Evolutionary conservation across 306 rosid genomes (phyloP).

Genomic region (Vigna reflexopilosa): DNA sequence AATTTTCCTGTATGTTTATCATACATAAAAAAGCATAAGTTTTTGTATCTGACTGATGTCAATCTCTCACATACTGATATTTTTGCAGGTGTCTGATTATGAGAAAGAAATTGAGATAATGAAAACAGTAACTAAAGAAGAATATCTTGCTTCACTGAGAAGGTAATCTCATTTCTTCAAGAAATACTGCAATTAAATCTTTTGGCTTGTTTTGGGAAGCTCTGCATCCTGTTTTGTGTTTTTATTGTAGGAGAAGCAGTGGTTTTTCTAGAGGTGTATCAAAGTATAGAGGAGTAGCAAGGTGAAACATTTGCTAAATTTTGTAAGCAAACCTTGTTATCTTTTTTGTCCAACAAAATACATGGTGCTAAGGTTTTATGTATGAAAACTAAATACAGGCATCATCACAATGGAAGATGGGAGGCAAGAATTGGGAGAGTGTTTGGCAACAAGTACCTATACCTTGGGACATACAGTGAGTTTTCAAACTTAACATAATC

Average conservation of each 20-base stretch:
- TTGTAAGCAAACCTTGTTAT: not conserved
- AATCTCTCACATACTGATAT: not conserved
- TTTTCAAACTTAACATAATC: slow-evolving; percentile 17
- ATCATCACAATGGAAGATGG: slow-evolving; percentile 97
- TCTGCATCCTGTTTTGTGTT: not conserved
- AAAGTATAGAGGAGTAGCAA: slow-evolving; percentile 93
- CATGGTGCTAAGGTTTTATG: slow-evolving; percentile 29
- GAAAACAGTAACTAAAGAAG: slow-evolving; percentile 84
- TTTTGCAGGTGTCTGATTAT: slow-evolving; percentile 67
- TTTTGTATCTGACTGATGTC: slow-evolving; percentile 13
- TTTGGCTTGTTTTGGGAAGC: not conserved
- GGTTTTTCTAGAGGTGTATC: slow-evolving; percentile 99
- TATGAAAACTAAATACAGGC: slow-evolving; percentile 56
- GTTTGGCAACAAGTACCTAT: slow-evolving; percentile 93
- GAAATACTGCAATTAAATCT: not conserved
- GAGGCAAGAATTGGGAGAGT: slow-evolving; percentile 97
- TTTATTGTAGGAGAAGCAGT: slow-evolving; percentile 71
- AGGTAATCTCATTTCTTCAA: slow-evolving; percentile 55
- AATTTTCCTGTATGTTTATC: slow-evolving; percentile 66
- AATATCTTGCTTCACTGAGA: slow-evolving; percentile 89
- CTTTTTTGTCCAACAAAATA: slow-evolving; percentile 4
- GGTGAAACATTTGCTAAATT: slow-evolving; percentile 50
- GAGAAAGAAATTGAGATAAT: slow-evolving; percentile 78
- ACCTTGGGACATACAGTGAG: slow-evolving; percentile 93
- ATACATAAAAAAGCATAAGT: not conserved